Evolutionary conservation across 371 early-diverging fungal genomes (phyloP).

Genomic region (Capillidium heterosporum): DNA sequence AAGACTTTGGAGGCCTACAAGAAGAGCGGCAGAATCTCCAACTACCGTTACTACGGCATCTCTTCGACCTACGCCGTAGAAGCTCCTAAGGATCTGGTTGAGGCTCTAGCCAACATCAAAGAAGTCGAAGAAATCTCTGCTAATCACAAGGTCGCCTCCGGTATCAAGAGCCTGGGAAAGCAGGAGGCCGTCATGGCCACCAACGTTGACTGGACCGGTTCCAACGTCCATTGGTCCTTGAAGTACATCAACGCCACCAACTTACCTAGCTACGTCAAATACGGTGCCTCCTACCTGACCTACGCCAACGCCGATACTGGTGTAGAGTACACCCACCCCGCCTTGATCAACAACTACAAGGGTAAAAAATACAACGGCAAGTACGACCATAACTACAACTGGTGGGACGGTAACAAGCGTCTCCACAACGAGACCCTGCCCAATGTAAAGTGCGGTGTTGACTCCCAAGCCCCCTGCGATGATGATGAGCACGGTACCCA

Average conservation of each 20-base stretch:
- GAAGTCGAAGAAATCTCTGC: background rate
- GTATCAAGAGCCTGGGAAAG: background rate
- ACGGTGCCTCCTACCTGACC: background rate
- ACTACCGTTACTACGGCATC: slow-evolving; percentile 1
- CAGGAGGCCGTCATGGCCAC: background rate
- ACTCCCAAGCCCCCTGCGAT: background rate
- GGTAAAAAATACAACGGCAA: background rate
- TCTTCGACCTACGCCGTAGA: background rate
- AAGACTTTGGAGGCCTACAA: too few relatives aligned
- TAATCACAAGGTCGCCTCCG: background rate
- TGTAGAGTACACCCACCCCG: slow-evolving; percentile 44
- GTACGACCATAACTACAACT: slow-evolving; percentile 1
- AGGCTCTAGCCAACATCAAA: background rate
- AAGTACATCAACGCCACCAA: slow-evolving; percentile 2
- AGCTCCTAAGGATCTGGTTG: background rate
- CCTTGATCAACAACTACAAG: slow-evolving; percentile 29
- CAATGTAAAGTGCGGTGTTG: background rate
- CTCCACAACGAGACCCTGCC: background rate
- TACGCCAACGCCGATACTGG: slow-evolving; percentile 28
- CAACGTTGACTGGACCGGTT: background rate
- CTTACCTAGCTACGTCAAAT: background rate
- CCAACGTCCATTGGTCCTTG: background rate
- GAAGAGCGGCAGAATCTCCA: too few relatives aligned
- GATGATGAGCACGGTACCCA: slow-evolving; percentile 6
- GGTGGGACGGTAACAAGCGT: background rate